Evolutionary conservation across 768 basidiomycete species (phyloP), one percentile per base, ranked within the genome.

Genomic region (Mycena capillaripes): DNA sequence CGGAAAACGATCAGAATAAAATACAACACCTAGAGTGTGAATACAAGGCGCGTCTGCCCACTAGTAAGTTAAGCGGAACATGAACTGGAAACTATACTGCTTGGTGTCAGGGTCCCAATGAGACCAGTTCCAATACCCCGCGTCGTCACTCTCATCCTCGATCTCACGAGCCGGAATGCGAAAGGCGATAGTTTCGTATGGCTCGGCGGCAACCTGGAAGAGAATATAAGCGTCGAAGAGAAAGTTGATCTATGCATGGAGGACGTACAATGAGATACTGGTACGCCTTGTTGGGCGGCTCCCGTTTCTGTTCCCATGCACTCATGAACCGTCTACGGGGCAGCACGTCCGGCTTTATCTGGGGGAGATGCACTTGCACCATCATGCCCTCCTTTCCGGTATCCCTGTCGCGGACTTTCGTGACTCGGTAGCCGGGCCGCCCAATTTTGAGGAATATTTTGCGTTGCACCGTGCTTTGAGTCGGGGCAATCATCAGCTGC

Each of bases 71-170:
- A 92, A 83, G 76, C 92, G 90, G 86, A 97, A 98, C 92, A 98
- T 94, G 86, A 98, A 97, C 83, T 98, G 97, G 87, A 97, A 97
- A 80, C 93, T 95, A 82, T 97, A 97, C 83, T 98, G 96, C 83
- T 98, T 98, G 61, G 97, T 97, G 80, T 99, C 97, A n/a, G 95
- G 91, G 81, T 99, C 98, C 98, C 97, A 99, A 79, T 98, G 95
- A 46, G 97, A 97, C 98, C 98, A 99, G 77, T 95, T 95, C 94
- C 94, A 96, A 75, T 92, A 95, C 19, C 93, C 92, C 32, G 93
- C 94, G 76, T 97, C 96, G 71, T 96, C 93, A 55, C 94, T 90
- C 78, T 96, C 96, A 77, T 97, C 96, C 82, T 99, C 97, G 71
- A 99, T 97, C 83, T 99, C 97, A 60, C 95, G 91, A 29, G 98